Evolutionary conservation across 2,329 filamentous ascomycete genomes (phyloP).

Genomic region (Chaetomiaceae sp.): DNA sequence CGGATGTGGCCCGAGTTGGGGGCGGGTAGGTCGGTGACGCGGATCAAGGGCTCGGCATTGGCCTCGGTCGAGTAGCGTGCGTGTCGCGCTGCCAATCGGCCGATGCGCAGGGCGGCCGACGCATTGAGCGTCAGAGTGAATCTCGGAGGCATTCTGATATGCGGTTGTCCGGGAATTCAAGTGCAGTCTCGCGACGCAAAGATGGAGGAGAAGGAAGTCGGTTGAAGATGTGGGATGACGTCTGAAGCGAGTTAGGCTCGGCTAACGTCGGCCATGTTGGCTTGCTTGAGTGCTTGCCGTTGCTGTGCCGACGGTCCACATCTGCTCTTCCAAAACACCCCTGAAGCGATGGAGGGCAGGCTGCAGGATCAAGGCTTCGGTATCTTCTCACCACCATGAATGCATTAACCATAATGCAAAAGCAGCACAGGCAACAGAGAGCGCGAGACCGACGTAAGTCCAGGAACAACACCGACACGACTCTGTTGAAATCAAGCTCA

Average conservation of each 20-base stretch:
- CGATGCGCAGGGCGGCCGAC: conserved; percentile 9
- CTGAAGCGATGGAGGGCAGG: too few species aligned
- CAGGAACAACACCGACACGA: too few species aligned
- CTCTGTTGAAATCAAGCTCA: too few species aligned
- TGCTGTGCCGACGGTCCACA: background rate
- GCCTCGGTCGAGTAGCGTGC: conserved; percentile 31
- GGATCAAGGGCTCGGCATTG: conserved; percentile 51
- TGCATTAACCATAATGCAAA: too few species aligned
- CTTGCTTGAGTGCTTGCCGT: background rate
- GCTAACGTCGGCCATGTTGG: background rate
- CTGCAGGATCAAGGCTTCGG: too few species aligned
- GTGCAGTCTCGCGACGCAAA: background rate
- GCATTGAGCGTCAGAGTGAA: conserved; percentile 3
- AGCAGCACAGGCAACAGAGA: too few species aligned
- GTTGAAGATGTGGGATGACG: background rate
- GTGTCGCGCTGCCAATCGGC: conserved; percentile 8
- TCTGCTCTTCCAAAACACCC: too few species aligned
- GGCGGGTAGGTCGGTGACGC: conserved; percentile 70
- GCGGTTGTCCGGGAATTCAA: background rate
- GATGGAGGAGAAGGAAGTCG: background rate
- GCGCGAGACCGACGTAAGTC: too few species aligned
- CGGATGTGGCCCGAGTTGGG: conserved; percentile 79
- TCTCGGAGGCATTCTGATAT: conserved; percentile 12
- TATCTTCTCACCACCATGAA: too few species aligned
- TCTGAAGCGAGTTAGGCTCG: background rate